Conservation (phyloP, 176 grass and related monocot species). For the Lolium rigidum region DNA sequence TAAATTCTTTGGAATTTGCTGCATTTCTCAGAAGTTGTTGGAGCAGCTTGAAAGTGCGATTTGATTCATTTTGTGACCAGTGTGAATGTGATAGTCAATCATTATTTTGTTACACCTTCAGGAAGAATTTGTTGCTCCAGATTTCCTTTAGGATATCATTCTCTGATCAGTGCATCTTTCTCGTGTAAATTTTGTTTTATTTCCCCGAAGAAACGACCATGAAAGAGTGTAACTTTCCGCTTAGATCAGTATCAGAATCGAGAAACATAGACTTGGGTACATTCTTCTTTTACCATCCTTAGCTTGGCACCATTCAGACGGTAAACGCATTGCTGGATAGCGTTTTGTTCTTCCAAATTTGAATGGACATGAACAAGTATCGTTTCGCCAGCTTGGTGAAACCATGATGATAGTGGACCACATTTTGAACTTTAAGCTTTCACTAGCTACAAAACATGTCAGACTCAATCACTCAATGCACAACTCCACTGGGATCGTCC, state of each 20-base stretch:
- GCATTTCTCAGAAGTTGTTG: conserved; percentile 34
- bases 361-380: conserved; percentile 16
- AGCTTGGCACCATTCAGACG: neutral
- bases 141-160: neutral
- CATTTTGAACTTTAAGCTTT: neutral
- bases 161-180: conserved; percentile 8
- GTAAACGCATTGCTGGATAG: conserved; percentile 7
- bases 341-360: neutral
- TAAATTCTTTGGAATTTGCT: conserved; percentile 41
- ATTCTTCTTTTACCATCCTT: neutral
- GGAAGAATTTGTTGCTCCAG: conserved; percentile 34
- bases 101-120: conserved; percentile 47
- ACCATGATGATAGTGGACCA: conserved; percentile 32
- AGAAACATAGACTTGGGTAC: neutral
- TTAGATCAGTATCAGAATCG: neutral
- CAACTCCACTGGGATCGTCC: conserved; percentile 34
- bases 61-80: conserved; percentile 52
- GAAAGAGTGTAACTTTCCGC: neutral
- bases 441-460: neutral
- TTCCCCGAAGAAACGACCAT: conserved; percentile 11
- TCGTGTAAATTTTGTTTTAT: neutral
- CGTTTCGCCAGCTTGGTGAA: conserved; percentile 22
- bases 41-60: conserved; percentile 40
- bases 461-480: conserved; percentile 22
- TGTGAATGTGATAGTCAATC: conserved; percentile 49